A percentile compares a stretch with the other conserved stretches of the same genome.
Evolutionary conservation across 345 rosid species (phyloP).

Genomic region (Psidium guajava): DNA sequence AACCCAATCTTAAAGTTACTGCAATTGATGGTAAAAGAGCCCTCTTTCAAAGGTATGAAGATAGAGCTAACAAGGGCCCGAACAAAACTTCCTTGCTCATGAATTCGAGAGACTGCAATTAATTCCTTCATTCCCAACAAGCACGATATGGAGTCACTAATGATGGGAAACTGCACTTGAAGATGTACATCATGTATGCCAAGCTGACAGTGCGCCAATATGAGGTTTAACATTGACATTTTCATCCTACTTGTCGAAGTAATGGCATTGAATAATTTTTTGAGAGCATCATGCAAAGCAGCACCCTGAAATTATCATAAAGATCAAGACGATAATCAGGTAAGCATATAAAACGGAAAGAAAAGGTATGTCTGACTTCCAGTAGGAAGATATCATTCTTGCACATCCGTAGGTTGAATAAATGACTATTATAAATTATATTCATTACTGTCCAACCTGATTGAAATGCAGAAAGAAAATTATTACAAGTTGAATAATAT

Average conservation of each 20-base stretch:
- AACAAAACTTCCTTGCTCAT: conserved; percentile 36
- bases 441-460: not conserved
- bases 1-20: conserved; percentile 40
- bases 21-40: conserved; percentile 35
- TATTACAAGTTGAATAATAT: not conserved
- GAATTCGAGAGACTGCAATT: conserved; percentile 39
- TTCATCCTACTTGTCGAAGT: conserved; percentile 28
- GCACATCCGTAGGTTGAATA: not conserved
- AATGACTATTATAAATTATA: not conserved
- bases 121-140: conserved; percentile 42
- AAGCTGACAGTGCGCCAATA: conserved; percentile 48
- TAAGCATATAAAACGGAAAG: not conserved
- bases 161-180: conserved; percentile 38
- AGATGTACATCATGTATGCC: conserved; percentile 27
- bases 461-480: not conserved
- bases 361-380: not conserved
- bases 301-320: conserved; percentile 37
- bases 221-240: conserved; percentile 45
- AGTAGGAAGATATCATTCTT: not conserved
- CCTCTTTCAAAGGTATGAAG: conserved; percentile 36
- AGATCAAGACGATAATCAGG: not conserved
- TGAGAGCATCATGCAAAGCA: conserved; percentile 54
- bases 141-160: conserved; percentile 26
- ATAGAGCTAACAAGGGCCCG: conserved; percentile 40
- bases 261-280: conserved; percentile 24